A percentile compares a stretch with the other conserved stretches of the same genome.
phyloP scores from a whole-genome alignment of 2,329 filamentous ascomycete species.

The Penicillium sp. region DNA sequence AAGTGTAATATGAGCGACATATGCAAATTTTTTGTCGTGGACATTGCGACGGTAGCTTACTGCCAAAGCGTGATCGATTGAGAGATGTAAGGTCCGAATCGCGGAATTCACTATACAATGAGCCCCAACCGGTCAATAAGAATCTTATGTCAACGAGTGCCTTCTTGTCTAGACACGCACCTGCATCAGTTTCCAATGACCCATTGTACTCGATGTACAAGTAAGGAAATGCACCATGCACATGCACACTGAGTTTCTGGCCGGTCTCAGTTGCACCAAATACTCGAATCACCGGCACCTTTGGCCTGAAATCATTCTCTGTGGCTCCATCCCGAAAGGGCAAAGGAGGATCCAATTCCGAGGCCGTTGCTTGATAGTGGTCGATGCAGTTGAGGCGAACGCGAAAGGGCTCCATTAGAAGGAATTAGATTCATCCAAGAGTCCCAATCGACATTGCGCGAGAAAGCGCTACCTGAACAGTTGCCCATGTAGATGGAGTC shows the following conservation, averaged over 20 bases:
- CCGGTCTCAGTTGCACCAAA: constrained; percentile 93
- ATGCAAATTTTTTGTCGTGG: constrained; percentile 62
- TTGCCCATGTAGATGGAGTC: not conserved
- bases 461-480: not conserved
- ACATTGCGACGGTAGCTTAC: constrained; percentile 75
- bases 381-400: constrained; percentile 94
- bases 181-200: constrained; percentile 58
- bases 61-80: constrained; percentile 84
- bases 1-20: constrained; percentile 83
- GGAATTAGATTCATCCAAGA: constrained; percentile 12
- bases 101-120: constrained; percentile 60
- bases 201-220: constrained; percentile 84
- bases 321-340: constrained; percentile 57
- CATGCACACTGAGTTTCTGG: constrained; percentile 91
- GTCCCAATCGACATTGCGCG: constrained; percentile 23
- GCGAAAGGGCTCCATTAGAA: constrained; percentile 67
- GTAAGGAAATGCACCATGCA: constrained; percentile 94
- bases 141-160: not conserved
- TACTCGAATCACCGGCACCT: constrained; percentile 78
- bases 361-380: constrained; percentile 77
- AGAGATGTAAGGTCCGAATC: constrained; percentile 71
- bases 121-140: constrained; percentile 12
- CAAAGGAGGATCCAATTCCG: constrained; percentile 73
- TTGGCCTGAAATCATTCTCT: constrained; percentile 58
- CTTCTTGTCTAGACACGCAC: constrained; percentile 43